phyloP scores from a whole-genome alignment of 164 flowering plant genomes.

The Aristolochia contorta region DNA sequence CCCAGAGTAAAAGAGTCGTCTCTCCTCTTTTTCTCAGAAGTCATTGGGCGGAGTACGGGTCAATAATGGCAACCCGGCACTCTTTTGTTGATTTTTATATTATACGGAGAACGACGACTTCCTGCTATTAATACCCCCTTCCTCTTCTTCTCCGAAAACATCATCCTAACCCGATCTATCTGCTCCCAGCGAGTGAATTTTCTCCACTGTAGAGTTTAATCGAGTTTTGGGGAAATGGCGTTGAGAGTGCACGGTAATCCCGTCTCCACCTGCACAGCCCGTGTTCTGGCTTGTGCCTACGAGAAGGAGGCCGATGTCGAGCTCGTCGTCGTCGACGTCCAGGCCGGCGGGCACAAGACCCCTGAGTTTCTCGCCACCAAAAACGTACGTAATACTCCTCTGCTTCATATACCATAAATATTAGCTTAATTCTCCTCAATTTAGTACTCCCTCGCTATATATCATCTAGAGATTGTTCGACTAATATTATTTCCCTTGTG shows the following conservation, averaged over 20 bases:
- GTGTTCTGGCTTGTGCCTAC: constrained; percentile 20
- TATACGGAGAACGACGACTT: neutral
- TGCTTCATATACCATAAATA: too few relatives aligned
- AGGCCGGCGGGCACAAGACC: constrained; percentile 32
- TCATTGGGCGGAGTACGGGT: too few relatives aligned
- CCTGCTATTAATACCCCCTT: neutral
- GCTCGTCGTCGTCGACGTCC: constrained; percentile 32
- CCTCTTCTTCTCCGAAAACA: neutral
- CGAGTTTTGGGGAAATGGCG: neutral
- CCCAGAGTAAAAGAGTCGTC: too few relatives aligned
- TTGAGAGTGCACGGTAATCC: constrained; percentile 4
- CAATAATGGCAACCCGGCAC: too few relatives aligned
- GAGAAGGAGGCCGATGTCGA: constrained; percentile 44
- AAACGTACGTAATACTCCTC: neutral
- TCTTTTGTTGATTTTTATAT: too few relatives aligned
- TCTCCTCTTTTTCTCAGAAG: too few relatives aligned
- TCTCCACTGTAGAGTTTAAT: neutral
- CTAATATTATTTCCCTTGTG: neutral
- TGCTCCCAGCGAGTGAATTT: neutral
- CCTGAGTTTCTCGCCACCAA: constrained; percentile 22
- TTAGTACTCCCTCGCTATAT: too few relatives aligned
- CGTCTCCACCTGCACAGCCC: constrained; percentile 13
- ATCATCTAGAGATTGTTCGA: too few relatives aligned
- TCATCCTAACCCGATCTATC: neutral
- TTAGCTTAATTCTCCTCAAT: too few relatives aligned